phyloP scores from a whole-genome alignment of 176 grass and related monocot genomes.

The Triticum dicoccoides region DNA sequence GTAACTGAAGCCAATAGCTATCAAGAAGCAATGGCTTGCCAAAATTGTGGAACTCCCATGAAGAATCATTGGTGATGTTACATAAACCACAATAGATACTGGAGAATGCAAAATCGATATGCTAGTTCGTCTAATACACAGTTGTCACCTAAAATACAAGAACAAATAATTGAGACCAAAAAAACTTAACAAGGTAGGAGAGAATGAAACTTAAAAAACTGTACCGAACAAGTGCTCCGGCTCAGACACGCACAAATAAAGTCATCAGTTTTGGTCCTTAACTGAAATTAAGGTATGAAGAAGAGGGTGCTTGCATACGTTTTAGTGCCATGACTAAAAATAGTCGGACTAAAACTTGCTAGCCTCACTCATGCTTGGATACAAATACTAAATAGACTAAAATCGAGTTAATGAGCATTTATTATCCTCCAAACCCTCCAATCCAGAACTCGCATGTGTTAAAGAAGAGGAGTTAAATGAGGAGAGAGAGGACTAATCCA shows the following conservation, averaged over 20 bases:
- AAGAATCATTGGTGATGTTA: background rate
- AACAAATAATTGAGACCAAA: background rate
- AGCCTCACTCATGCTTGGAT: too few species aligned
- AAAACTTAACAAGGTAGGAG: too few species aligned
- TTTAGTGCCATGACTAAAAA: too few species aligned
- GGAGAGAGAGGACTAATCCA: too few species aligned
- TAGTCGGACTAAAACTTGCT: too few species aligned
- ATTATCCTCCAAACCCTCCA: too few species aligned
- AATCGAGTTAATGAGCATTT: too few species aligned
- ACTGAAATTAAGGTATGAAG: conserved; percentile 35
- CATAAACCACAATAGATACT: background rate
- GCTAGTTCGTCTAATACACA: background rate
- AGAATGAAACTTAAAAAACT: background rate
- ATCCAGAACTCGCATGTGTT: too few species aligned
- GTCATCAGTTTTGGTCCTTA: conserved; percentile 50
- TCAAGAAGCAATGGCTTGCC: background rate
- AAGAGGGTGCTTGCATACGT: background rate
- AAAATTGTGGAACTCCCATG: background rate
- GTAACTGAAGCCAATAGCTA: background rate
- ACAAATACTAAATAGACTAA: too few species aligned
- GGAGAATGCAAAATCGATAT: background rate
- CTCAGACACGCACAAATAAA: conserved; percentile 73
- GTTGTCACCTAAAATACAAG: background rate
- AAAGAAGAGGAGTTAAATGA: too few species aligned
- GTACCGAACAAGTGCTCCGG: background rate